These are phyloP conservation scores for Termitomyces sp. DNA, from an alignment of 768 basidiomycete genomes.

Conservation along the genomic window DNA sequence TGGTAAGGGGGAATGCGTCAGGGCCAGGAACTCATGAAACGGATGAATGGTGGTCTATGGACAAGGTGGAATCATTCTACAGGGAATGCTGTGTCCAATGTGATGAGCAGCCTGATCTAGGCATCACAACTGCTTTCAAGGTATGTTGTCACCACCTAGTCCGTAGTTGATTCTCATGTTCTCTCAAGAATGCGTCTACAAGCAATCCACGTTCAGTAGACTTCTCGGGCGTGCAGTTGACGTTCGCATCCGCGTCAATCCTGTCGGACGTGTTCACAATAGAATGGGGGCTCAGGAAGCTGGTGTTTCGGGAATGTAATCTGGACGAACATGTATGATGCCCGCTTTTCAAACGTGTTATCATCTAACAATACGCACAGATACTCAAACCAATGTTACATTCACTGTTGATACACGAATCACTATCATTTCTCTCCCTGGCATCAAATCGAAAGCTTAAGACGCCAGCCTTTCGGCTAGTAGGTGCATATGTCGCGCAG, in stretches of 20 bases:
- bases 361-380: slow-evolving; percentile 32
- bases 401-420: slow-evolving; percentile 79
- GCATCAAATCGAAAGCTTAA: slow-evolving; percentile 86
- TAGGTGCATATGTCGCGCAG: slow-evolving; percentile 80
- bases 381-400: slow-evolving; percentile 88
- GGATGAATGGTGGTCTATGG: slow-evolving; percentile 82
- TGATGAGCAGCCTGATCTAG: slow-evolving; percentile 67
- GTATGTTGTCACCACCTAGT: slow-evolving; percentile 34
- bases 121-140: slow-evolving; percentile 70
- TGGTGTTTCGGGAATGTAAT: slow-evolving; percentile 85
- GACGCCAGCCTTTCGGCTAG: slow-evolving; percentile 67
- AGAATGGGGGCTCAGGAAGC: slow-evolving; percentile 89
- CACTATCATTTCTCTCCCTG: slow-evolving; percentile 79
- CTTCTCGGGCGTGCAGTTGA: slow-evolving; percentile 78
- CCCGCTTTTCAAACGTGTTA: neutral
- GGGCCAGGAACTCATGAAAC: slow-evolving; percentile 31
- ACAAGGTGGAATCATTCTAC: slow-evolving; percentile 84
- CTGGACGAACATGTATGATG: slow-evolving; percentile 72
- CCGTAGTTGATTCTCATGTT: neutral
- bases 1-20: slow-evolving; percentile 56
- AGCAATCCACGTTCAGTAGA: slow-evolving; percentile 71
- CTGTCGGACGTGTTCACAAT: slow-evolving; percentile 90
- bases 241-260: slow-evolving; percentile 65
- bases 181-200: slow-evolving; percentile 45
- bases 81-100: slow-evolving; percentile 79